Evolutionary conservation across 768 basidiomycete species (phyloP).

Genomic region (Lentinula sp.): DNA sequence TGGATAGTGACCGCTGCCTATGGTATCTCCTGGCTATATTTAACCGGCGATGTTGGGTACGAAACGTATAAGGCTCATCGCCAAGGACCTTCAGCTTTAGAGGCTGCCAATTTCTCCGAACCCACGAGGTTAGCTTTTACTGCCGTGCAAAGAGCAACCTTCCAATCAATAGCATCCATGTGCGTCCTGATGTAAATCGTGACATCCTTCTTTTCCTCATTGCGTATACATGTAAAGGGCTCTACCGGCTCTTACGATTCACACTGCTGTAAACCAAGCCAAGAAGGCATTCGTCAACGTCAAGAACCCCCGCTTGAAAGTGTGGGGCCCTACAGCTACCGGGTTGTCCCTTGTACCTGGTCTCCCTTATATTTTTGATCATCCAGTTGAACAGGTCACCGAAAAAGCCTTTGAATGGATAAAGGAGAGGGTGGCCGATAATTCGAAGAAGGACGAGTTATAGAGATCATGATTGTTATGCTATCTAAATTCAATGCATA

Average conservation of each 20-base stretch:
- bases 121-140: slow-evolving; percentile 59
- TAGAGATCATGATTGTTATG: slow-evolving; percentile 10
- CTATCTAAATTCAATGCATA: background rate
- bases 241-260: slow-evolving; percentile 80
- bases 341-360: slow-evolving; percentile 70
- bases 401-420: slow-evolving; percentile 70
- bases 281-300: slow-evolving; percentile 60
- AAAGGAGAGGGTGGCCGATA: slow-evolving; percentile 43
- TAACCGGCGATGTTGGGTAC: slow-evolving; percentile 72
- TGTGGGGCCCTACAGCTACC: slow-evolving; percentile 73
- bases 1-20: slow-evolving; percentile 72
- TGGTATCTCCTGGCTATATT: slow-evolving; percentile 78
- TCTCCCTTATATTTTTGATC: slow-evolving; percentile 73
- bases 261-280: slow-evolving; percentile 72
- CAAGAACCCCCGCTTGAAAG: slow-evolving; percentile 50
- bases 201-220: slow-evolving; percentile 6
- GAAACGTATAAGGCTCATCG: slow-evolving; percentile 76
- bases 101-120: slow-evolving; percentile 67
- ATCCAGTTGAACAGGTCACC: slow-evolving; percentile 69
- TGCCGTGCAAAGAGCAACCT: slow-evolving; percentile 72
- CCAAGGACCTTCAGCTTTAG: slow-evolving; percentile 58
- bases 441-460: slow-evolving; percentile 21
- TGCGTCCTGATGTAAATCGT: slow-evolving; percentile 24
- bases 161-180: slow-evolving; percentile 83
- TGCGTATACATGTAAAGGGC: slow-evolving; percentile 41